Percentiles rank a stretch among this genome's conserved stretches.
phyloP scores from a whole-genome alignment of 2,329 filamentous ascomycete species.

The Chrysosphaeria jannelii region DNA sequence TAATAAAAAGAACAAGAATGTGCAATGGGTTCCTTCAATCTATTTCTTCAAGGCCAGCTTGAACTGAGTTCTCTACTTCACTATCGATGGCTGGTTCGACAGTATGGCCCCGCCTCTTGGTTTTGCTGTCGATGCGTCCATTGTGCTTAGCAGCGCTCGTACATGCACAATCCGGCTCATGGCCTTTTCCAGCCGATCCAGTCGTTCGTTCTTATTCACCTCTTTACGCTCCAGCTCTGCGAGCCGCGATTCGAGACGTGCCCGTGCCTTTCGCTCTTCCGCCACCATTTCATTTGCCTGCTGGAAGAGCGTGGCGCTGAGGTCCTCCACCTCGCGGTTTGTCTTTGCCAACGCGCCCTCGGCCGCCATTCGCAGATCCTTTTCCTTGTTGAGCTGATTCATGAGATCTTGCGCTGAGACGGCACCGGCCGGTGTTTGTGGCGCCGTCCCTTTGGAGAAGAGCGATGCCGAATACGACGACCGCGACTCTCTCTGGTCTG shows the following conservation, averaged over 20 bases:
- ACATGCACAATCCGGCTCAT: conserved; percentile 42
- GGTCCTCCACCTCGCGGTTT: conserved; percentile 46
- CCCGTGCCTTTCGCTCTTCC: conserved; percentile 37
- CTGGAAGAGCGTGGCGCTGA: conserved; percentile 45
- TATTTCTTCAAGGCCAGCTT: no score
- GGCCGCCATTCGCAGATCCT: conserved; percentile 32
- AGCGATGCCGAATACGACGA: no score
- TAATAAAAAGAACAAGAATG: no score
- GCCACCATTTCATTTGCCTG: conserved; percentile 77
- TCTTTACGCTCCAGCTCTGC: conserved; percentile 39
- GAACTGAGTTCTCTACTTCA: no score
- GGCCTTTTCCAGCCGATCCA: conserved; percentile 42
- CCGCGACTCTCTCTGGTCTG: no score
- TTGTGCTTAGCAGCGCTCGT: conserved; percentile 21
- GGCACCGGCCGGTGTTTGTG: background rate
- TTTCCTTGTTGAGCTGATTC: conserved; percentile 33
- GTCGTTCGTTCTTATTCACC: conserved; percentile 31
- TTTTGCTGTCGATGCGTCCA: background rate
- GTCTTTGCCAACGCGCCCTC: conserved; percentile 37
- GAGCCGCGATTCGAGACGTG: conserved; percentile 40
- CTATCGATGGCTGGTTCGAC: no score
- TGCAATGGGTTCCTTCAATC: no score
- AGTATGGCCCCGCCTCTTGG: background rate
- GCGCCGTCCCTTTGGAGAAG: no score
- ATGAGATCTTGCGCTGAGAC: conserved; percentile 20